Base-by-base conservation (phyloP, 2,329 filamentous ascomycete species). In the Aspergillus intermedius region DNA sequence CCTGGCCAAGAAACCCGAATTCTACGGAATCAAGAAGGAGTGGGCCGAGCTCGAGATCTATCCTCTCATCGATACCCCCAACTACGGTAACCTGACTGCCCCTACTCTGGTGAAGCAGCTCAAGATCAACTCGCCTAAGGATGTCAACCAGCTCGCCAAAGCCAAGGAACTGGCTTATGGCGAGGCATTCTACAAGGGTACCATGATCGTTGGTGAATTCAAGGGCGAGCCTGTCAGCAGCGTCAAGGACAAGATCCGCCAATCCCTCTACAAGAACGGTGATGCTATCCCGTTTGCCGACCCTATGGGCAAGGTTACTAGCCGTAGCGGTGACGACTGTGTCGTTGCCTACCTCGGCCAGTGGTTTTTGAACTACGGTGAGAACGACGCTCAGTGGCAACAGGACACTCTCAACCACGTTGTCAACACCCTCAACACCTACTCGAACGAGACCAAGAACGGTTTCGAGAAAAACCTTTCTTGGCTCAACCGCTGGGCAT, bases 331-430 rank as follows among this genome's bases (percentile, higher is more conserved):
- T 23, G 91, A 97, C 63, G 88, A 94, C 58, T 97, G 93, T 66
- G 90, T 95, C 50, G 91, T 93, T 51, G 87, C 90, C 25, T 84
- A 91, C 57, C 83, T 97, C 64, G 91, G 96, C 60, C 93, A 98
- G 72, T 98, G 93, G 91, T 98, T 95, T 73, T 77, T 98, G 60
- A 91, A 96, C 72, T 98, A 98, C 63, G 93, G 93, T 53, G 87
- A 91, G 71, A 88, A 88, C 53, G 81, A 84, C 59, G 72, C 74
- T 40, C 79, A 84, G 44, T 97, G 93, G 93, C 87, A 87, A 64
- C 74, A 87, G 54, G 77, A 80, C 40, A 88, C 87, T 12, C 75
- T 91, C 47, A 78, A 84, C 57, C 84, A 87, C 65, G 82, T 95
- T 42, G 79, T 81, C 47, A 82, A 84, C 62, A 79, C 77, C 49